These are phyloP conservation scores for Pterocarpus santalinus DNA, from an alignment of 306 rosid species.

Conservation along the genomic window DNA sequence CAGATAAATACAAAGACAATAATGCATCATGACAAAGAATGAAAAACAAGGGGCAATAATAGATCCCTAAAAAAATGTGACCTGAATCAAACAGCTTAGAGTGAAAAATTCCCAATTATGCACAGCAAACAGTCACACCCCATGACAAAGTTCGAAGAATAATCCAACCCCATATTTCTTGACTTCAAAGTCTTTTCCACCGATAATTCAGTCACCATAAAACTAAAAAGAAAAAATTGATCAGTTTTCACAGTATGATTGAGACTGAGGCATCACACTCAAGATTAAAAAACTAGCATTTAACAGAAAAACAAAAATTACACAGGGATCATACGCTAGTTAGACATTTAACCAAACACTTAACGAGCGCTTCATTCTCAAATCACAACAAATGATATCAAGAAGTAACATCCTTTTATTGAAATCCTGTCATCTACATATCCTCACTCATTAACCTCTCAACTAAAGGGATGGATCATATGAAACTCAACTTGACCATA, in stretches of 20 bases:
- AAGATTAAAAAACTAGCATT: neutral
- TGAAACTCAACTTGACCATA: neutral
- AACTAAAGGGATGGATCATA: neutral
- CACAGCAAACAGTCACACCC: constrained; percentile 15
- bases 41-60: neutral
- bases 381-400: neutral
- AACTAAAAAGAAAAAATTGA: neutral
- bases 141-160: constrained; percentile 23
- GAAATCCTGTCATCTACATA: neutral
- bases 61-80: neutral
- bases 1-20: neutral
- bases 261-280: constrained; percentile 11
- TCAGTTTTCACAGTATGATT: neutral
- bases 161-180: constrained; percentile 1
- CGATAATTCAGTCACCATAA: constrained; percentile 24
- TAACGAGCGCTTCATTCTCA: constrained; percentile 1
- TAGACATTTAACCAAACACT: constrained; percentile 11
- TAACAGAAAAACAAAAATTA: neutral
- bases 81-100: neutral
- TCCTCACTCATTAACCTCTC: neutral
- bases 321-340: neutral
- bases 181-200: constrained; percentile 37
- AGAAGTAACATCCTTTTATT: neutral
- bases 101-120: neutral
- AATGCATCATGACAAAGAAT: neutral